Evolutionary conservation across 345 rosid species (phyloP).

Genomic region (Capsella bursapastoris): DNA sequence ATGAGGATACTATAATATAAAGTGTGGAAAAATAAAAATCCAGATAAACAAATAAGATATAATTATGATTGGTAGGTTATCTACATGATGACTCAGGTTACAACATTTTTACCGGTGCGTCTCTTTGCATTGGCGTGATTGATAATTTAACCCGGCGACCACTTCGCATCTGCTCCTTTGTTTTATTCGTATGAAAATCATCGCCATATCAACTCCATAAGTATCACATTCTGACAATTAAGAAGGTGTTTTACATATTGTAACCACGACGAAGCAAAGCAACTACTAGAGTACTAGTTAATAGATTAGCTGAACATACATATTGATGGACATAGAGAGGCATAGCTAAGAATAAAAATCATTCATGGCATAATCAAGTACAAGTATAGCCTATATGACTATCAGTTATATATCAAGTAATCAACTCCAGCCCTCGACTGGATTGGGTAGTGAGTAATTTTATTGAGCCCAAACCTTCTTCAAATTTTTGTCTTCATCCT

Average conservation of each 20-base stretch:
- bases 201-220: constrained; percentile 10
- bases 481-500: too few relatives aligned
- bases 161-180: constrained; percentile 19
- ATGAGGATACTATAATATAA: background rate
- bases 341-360: background rate
- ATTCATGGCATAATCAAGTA: too few relatives aligned
- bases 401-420: background rate
- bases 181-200: constrained; percentile 4
- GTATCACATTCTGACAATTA: background rate
- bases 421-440: background rate
- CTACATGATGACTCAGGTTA: constrained; percentile 28
- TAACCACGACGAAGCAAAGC: background rate
- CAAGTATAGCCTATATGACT: too few relatives aligned
- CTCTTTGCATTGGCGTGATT: constrained; percentile 19
- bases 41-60: constrained; percentile 11
- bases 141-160: constrained; percentile 26
- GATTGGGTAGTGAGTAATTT: background rate
- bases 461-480: background rate
- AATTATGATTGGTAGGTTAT: constrained; percentile 43
- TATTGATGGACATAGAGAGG: background rate
- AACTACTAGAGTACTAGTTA: background rate
- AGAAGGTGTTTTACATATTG: too few relatives aligned
- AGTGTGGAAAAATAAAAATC: background rate
- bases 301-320: background rate
- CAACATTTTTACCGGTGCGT: constrained; percentile 19